phyloP scores from a whole-genome alignment of 805 yeast genomes.

The Metschnikowia bowlesiae region DNA sequence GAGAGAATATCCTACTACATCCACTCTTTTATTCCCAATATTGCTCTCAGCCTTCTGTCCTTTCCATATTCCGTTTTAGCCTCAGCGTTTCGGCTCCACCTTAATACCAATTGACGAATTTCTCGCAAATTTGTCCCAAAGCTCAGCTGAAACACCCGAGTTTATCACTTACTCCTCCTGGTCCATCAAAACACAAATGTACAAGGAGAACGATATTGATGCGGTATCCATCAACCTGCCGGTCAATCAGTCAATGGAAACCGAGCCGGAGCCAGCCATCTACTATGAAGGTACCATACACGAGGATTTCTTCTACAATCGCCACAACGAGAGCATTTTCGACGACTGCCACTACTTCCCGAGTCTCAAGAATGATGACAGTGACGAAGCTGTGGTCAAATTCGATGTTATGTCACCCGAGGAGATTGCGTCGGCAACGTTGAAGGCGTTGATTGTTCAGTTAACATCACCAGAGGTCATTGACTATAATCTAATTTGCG shows the following conservation, averaged over 20 bases:
- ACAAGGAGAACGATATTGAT: neutral
- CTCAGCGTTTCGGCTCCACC: neutral
- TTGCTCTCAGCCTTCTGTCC: no score
- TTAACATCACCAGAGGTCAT: conserved; percentile 69
- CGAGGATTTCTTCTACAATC: conserved; percentile 25
- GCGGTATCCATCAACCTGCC: neutral
- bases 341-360: conserved; percentile 37
- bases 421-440: conserved; percentile 33
- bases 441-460: conserved; percentile 51
- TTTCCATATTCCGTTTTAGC: no score
- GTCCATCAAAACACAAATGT: neutral
- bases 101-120: neutral
- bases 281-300: conserved; percentile 10
- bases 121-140: neutral
- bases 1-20: neutral
- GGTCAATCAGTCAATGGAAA: neutral
- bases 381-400: conserved; percentile 20
- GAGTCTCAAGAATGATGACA: conserved; percentile 18
- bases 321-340: conserved; percentile 34
- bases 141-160: neutral
- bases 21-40: neutral
- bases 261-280: conserved; percentile 8
- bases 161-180: neutral
- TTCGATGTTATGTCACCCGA: conserved; percentile 33
- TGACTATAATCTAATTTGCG: conserved; percentile 75